Evolutionary conservation across 768 basidiomycete genomes (phyloP).

Genomic region (Amylocystis lapponica): DNA sequence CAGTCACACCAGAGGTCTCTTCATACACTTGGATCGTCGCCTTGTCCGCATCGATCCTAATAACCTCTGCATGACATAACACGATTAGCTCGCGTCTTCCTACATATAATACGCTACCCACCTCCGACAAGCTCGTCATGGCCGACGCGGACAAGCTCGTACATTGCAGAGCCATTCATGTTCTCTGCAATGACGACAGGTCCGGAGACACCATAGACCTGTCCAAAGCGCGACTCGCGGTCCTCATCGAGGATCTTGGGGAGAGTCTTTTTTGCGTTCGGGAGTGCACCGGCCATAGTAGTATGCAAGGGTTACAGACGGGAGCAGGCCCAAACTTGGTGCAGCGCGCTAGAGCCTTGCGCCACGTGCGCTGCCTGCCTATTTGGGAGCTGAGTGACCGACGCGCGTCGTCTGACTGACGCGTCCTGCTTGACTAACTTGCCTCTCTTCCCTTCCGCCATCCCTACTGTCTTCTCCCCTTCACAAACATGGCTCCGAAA

Average conservation of each 20-base stretch:
- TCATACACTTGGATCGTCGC: slow-evolving; percentile 99
- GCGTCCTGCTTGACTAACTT: slow-evolving; percentile 23
- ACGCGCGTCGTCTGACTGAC: slow-evolving; percentile 24
- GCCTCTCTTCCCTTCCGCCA: slow-evolving; percentile 10
- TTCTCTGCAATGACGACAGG: slow-evolving; percentile 98
- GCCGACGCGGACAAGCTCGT: slow-evolving; percentile 95
- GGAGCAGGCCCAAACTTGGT: neutral
- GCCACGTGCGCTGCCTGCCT: slow-evolving; percentile 1
- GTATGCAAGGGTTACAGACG: neutral
- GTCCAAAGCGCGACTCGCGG: slow-evolving; percentile 78
- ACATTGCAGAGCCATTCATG: slow-evolving; percentile 95
- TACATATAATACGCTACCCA: slow-evolving; percentile 28
- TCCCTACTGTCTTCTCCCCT: slow-evolving; percentile 15
- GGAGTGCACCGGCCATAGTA: slow-evolving; percentile 87
- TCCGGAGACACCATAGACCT: slow-evolving; percentile 93
- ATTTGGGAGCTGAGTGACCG: neutral
- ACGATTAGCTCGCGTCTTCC: neutral
- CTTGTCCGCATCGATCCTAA: slow-evolving; percentile 96
- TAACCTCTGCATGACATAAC: slow-evolving; percentile 69
- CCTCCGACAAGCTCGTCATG: slow-evolving; percentile 98
- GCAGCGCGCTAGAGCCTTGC: neutral
- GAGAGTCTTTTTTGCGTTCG: slow-evolving; percentile 84
- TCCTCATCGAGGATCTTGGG: slow-evolving; percentile 90
- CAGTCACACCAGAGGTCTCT: slow-evolving; percentile 98
- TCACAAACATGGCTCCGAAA: slow-evolving; percentile 81